Evolutionary conservation across 108 stramenopile species (phyloP), one percentile per base, ranked within the genome.

Genomic region (Cyclotella cryptica): DNA sequence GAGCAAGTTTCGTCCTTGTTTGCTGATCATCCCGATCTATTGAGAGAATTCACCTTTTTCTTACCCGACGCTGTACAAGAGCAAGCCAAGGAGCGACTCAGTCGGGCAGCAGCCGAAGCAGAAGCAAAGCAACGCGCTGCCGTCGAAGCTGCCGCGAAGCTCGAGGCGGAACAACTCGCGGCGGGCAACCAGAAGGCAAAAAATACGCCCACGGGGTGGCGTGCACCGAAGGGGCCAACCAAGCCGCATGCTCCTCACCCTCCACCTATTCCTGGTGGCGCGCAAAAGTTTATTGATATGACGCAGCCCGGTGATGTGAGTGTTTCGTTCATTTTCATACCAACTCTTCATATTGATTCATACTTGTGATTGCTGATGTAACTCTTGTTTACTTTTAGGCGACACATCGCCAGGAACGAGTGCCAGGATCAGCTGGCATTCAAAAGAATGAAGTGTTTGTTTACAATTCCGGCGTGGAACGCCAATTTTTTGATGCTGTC

Each of bases 11-110:
- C 95, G 22, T 81, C 84, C 61, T 82, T 97, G 45, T 97, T 97
- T 75, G 87, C 90, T 42, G 95, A 97, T 74, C 97, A 97, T 83
- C 95, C 97, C 13, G 97, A 97, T 85, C 81, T 97, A 3, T 75
- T 97, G 74, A 90, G 90, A 65, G 95, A 97, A 66, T 97, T 97
- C 72, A 97, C 97, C 21, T 97, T 92, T 81, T 97, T 97, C 64
- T 86, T 97, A 53, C 97, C 97, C 11, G 97, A 97, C 81, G 94
- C 97, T 18, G 95, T 93, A 13, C 95, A 96, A 77, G 95, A 94
- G 44, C 97, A 96, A 66, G 95, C 95, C 27, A 95, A 97, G 72
- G 93, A 94, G 72, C 86, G 93, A 47, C 71, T 97, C 2, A 81
- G 88, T 73, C 81, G 92, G 18, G 96, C 94, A 7, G 96, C 96